A percentile compares a stretch with the other conserved stretches of the same genome.
These are phyloP conservation scores for Yamadazyma mexicana DNA, from an alignment of 1,139 yeast genomes.

Conservation along the genomic window DNA sequence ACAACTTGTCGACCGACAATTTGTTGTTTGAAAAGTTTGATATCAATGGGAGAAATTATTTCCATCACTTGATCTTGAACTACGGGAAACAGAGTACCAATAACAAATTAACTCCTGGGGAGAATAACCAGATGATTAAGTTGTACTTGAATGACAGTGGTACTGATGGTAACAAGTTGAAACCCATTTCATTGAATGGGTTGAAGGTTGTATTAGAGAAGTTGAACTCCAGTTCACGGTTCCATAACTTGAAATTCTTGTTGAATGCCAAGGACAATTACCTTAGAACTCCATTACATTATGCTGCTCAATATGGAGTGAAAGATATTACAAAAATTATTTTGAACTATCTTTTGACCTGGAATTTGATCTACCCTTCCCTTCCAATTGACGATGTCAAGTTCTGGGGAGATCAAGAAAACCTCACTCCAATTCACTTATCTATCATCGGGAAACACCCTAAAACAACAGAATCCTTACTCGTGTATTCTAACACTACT, in stretches of 20 bases:
- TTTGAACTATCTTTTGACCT: slow-evolving; percentile 40
- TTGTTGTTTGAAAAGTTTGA: slow-evolving; percentile 62
- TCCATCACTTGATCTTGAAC: slow-evolving; percentile 79
- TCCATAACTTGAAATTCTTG: slow-evolving; percentile 38
- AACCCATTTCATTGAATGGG: slow-evolving; percentile 23
- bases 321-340: slow-evolving; percentile 60
- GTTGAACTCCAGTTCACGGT: slow-evolving; percentile 39
- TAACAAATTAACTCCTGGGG: slow-evolving; percentile 33
- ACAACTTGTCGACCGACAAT: slow-evolving; percentile 18
- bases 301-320: slow-evolving; percentile 86
- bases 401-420: slow-evolving; percentile 83
- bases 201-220: slow-evolving; percentile 21
- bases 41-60: slow-evolving; percentile 77
- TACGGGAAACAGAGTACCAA: slow-evolving; percentile 57
- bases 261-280: slow-evolving; percentile 72
- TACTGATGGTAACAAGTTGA: slow-evolving; percentile 56
- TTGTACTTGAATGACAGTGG: slow-evolving; percentile 44
- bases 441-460: slow-evolving; percentile 86
- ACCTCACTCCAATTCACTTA: slow-evolving; percentile 77
- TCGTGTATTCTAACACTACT: slow-evolving; percentile 43
- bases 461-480: slow-evolving; percentile 62
- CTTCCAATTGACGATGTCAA: slow-evolving; percentile 58
- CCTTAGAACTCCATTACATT: slow-evolving; percentile 83
- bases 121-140: slow-evolving; percentile 30
- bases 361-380: slow-evolving; percentile 35